Evolutionary conservation across 345 rosid genomes (phyloP), one percentile per base, ranked within the genome.

Genomic region (Syzygium oleosum): DNA sequence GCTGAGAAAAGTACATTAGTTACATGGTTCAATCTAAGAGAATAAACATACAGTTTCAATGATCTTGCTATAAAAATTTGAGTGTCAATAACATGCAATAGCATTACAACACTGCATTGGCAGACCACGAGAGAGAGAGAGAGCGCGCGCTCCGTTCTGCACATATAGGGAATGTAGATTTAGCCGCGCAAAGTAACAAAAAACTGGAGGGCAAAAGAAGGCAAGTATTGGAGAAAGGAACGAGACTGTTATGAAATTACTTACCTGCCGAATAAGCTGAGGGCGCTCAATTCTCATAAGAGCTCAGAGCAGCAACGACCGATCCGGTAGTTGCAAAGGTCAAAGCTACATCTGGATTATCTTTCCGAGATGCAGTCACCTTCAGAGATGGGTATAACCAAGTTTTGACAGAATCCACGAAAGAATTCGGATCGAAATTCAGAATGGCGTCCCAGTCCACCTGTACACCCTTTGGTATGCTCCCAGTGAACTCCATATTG

Each of bases 361-460:
- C 98, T 93, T 92, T 95, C 99, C 96, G 96, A 16, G 97, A 95
- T 77, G 97, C 91, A 52, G 93, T 91, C 83, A 94, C 92, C 89
- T 92, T 95, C 73, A 98, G 89, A 77, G 96, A 93, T 49, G 98
- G 95, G 90, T 93, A 94, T 86, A 98, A 78, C 99, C 99, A 98
- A 85, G 93, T 92, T 92, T 93, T 95, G 54, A 94, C 91, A 15
- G 96, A 93, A 90, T 89, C 94, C 41, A 91, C 88, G 84, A 95
- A 98, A 52, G 91, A 87, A 86, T 91, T 89, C 9, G 98, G 94
- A 84, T 96, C 95, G 38, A 88, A 90, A 85, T 91, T 95, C 86
- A 98, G 95, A 87, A 98, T 96, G 88, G 98, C 99, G 85, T 95
- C 99, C 99, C 99, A 96, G 90, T 98, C 99, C 51, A 96, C 93